Evolutionary conservation across 2,329 filamentous ascomycete genomes (phyloP).

Genomic region (Kalmusia sp.): DNA sequence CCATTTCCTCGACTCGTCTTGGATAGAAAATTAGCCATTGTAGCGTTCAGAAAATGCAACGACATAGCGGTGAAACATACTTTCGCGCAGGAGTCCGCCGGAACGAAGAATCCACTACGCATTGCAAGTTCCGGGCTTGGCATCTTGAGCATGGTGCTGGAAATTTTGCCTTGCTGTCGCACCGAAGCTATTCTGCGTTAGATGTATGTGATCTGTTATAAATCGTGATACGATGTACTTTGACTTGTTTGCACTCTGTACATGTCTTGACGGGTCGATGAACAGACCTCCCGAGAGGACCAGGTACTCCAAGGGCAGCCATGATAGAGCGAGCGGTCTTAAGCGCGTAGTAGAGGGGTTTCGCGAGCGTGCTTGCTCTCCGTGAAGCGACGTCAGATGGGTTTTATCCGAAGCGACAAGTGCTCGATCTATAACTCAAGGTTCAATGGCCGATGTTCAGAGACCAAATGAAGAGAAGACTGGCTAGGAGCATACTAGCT

Average conservation of each 20-base stretch:
- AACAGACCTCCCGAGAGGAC: conserved; percentile 16
- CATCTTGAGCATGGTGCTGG: conserved; percentile 31
- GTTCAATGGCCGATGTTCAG: too few species aligned
- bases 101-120: conserved; percentile 30
- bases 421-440: too few species aligned
- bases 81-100: conserved; percentile 31
- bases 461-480: too few species aligned
- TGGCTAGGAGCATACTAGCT: too few species aligned
- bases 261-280: conserved; percentile 30
- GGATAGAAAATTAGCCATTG: not conserved
- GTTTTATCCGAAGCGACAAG: too few species aligned
- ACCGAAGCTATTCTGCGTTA: conserved; percentile 21
- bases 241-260: conserved; percentile 35
- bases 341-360: not conserved
- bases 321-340: not conserved
- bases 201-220: not conserved
- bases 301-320: conserved; percentile 3
- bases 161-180: conserved; percentile 27
- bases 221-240: conserved; percentile 14
- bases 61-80: too few species aligned
- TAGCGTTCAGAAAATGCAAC: not conserved
- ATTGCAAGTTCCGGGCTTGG: conserved; percentile 24
- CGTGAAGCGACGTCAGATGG: too few species aligned
- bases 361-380: not conserved
- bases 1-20: conserved; percentile 35